Evolutionary conservation across 805 yeast genomes (phyloP).

Genomic region (Hanseniaspora opuntiae): DNA sequence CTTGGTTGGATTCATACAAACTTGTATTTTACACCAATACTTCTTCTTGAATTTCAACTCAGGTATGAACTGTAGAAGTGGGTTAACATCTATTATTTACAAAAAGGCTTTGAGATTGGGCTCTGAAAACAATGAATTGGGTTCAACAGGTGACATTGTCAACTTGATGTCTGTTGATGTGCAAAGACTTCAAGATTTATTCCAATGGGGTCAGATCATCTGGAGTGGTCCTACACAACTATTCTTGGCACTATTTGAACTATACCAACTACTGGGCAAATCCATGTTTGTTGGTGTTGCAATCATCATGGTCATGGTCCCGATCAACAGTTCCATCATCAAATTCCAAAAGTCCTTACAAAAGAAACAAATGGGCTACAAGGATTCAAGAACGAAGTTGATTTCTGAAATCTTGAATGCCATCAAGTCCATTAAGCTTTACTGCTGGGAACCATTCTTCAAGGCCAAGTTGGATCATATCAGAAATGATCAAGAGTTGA

Average conservation of each 20-base stretch:
- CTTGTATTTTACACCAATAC: conserved; percentile 64
- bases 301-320: conserved; percentile 65
- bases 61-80: conserved; percentile 63
- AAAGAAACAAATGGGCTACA: conserved; percentile 72
- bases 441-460: conserved; percentile 92
- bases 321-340: conserved; percentile 60
- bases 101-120: conserved; percentile 56
- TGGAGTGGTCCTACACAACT: conserved; percentile 95
- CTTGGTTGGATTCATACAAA: conserved; percentile 59
- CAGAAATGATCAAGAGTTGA: conserved; percentile 76
- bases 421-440: conserved; percentile 80
- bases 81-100: conserved; percentile 54
- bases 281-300: conserved; percentile 95
- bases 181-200: conserved; percentile 71
- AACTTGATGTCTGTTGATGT: conserved; percentile 90
- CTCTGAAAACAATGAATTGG: conserved; percentile 53
- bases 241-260: conserved; percentile 54
- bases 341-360: conserved; percentile 58
- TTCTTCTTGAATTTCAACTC: conserved; percentile 60
- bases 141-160: conserved; percentile 85
- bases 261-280: conserved; percentile 62
- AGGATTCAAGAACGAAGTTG: conserved; percentile 83
- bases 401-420: conserved; percentile 80
- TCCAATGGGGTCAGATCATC: conserved; percentile 61
- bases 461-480: conserved; percentile 58